Percentiles rank a stretch among this genome's conserved stretches.
These are phyloP conservation scores for Cucurbita ficifolia DNA, from an alignment of 306 rosid species.

Conservation along the genomic window DNA sequence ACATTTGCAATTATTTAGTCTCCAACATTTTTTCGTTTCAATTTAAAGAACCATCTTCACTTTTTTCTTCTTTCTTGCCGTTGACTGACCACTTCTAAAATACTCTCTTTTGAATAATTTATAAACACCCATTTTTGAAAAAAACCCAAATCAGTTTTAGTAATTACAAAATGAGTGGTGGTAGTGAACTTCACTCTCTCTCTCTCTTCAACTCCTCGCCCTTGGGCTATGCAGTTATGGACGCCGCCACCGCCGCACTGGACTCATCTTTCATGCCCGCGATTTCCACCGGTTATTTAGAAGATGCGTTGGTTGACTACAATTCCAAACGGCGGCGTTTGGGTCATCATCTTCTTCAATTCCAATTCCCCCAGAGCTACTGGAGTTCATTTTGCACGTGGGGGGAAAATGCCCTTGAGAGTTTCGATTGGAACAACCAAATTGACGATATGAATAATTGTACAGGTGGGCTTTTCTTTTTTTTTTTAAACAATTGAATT, in stretches of 20 bases:
- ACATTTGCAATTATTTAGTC: slow-evolving; percentile 73
- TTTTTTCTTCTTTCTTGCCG: slow-evolving; percentile 31
- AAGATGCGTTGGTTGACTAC: slow-evolving; percentile 76
- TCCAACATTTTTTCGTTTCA: slow-evolving; percentile 28
- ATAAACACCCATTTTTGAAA: not conserved
- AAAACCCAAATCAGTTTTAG: not conserved
- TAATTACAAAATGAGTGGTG: not conserved
- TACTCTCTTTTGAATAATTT: slow-evolving; percentile 4
- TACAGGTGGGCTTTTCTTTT: slow-evolving; percentile 5
- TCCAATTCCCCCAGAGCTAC: slow-evolving; percentile 14
- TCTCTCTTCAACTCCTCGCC: not conserved
- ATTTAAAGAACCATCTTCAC: too few relatives aligned
- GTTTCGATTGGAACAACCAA: slow-evolving; percentile 40
- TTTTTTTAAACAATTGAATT: not conserved
- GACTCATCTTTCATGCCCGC: slow-evolving; percentile 32
- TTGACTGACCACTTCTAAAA: slow-evolving; percentile 52
- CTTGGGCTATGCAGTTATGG: slow-evolving; percentile 33
- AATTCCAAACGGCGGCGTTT: slow-evolving; percentile 65
- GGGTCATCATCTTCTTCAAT: not conserved
- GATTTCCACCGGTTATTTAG: slow-evolving; percentile 71
- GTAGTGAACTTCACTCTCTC: not conserved
- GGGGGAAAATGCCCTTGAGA: slow-evolving; percentile 15
- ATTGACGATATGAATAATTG: slow-evolving; percentile 24
- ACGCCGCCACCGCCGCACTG: not conserved
- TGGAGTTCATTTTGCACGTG: slow-evolving; percentile 17